Evolutionary conservation across 306 rosid species (phyloP), one percentile per base, ranked within the genome.

Genomic region (Sindora glabra): DNA sequence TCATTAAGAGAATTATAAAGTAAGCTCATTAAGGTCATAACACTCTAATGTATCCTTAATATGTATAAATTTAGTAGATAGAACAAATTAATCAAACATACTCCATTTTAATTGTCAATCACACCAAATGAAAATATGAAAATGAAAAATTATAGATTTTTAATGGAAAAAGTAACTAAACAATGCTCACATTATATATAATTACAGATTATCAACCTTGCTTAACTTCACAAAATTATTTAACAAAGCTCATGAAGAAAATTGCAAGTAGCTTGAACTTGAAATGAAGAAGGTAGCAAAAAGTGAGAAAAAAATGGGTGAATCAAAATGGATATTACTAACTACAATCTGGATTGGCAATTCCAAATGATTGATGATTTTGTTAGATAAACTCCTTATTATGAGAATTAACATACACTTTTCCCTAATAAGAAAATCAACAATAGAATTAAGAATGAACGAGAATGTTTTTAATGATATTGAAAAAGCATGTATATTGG

Each of bases 201-300:
- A n/a, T n/a, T n/a, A n/a, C n/a, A n/a, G n/a, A n/a, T n/a, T 77
- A 29, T 60, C 95, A 42, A 87, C 97, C 57, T 72, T 87, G 73
- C 79, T 74, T 69, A 85, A 79, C 87, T 90, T 90, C 58, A 84
- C 81, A 30, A 73, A 75, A 40, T 85, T 79, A 94, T 90, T 90
- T 72, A 69, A 62, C 80, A 74, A 82, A 59, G 83, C 96, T 53
- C 91, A 77, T 33, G 83, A 77, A 51, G 97, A 90, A 74, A 90
- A 87, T 74, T 22, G 84, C 77, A 81, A 80, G 76, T 86, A 87
- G 68, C 55, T 50, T 47, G 97, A 85, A 81, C 77, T 75, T 41
- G 96, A 85, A 85, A 72, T 49, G 79, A 85, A 83, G 82, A 87
- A 85, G 74, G 62, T 81, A 33, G 74, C 83, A 38, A 87, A 83